Evolutionary conservation across 164 flowering plant species (phyloP), one percentile per base, ranked within the genome.

Genomic region (Aristolochia contorta): DNA sequence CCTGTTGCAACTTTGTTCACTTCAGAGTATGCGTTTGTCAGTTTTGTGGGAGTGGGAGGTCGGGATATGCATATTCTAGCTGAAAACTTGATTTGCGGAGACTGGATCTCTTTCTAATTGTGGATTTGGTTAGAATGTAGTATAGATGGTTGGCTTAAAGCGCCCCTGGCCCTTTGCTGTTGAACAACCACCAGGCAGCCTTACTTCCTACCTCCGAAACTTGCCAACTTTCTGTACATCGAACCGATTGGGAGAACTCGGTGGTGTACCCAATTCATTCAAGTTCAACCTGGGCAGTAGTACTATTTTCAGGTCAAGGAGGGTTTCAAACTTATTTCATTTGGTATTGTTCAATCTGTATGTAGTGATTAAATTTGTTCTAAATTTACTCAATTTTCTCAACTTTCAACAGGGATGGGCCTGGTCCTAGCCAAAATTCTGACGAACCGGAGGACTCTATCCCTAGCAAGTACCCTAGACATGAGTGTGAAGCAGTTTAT

Each of bases 141-240:
- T 66, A 62, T 73, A 85, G 91, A 73, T 75, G 73, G 74, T 71
- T 67, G 84, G 94, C 74, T 59, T 70, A 71, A 89, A 85, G 76
- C 81, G 94, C 65, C 67, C 78, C 61, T 82, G 78, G 73, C 79
- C 91, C 32, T 85, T 89, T 69, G 47, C 66, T 43, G 23, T 54
- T 1, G 50, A 47, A 0, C n/a, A 55, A 13, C 57, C 49, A 18
- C 65, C 56, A 18, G 56, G 57, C 65, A 80, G 63, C 50, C 71
- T 13, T 78, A 79, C 78, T 24, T 59, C 69, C 50, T 67, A 74
- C 48, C 72, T 56, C 19, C 70, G 32, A 71, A 83, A 75, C 51
- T 27, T 68, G 1, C 54, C 66, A 14, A 23, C 66, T 0, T 25
- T 46, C 4, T 16, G 54, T 5, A 14, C 30, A 4, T 25, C 41